Evolutionary conservation across 2,329 filamentous ascomycete genomes (phyloP), one percentile per base, ranked within the genome.

Genomic region (Tolypocladium pustulatum): DNA sequence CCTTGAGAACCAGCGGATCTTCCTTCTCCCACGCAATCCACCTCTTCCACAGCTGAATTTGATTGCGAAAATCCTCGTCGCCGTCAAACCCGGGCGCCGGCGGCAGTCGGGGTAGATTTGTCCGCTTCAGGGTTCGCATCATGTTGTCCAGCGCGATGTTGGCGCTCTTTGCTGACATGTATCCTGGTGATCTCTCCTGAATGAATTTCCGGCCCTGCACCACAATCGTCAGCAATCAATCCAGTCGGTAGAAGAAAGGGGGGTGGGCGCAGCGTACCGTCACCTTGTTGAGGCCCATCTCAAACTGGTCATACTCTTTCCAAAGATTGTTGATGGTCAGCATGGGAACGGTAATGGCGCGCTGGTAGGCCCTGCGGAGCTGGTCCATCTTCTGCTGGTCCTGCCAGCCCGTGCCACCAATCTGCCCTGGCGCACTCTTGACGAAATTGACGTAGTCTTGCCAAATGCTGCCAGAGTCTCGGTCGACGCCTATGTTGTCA

Each of bases 351-450:
- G 85, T 87, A 59, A 97, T 90, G 17, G 93, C 93, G 57, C 88
- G 88, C 67, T 97, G 92, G 71, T 97, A 99, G 0, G 90, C 89
- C 71, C 95, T 96, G 60, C 94, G 87, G 56, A 99, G 76, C 65
- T 89, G 80, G 67, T 99, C 94, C 88, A 96, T 96, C 79, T 99
- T 99, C 70, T 97, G 94, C 74, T 93, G 89, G 69, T 97, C 94
- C 73, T 97, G 92, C 95, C 94, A 99, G 60, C 84, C 87, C 60
- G 81, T 87, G 51, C 93, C 94, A 32, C 92, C 93, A 60, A 94
- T 83, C 59, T 85, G 85, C 7, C 94, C 94, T 1, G 94, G 94
- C 0, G 89, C 90, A 43, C 85, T 89, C 69, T 91, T 92, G 72
- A 97, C 84, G 69, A 99, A 97, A 64, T 94, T 86, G 61, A 99